Evolutionary conservation across 1,284 basidiomycete species (phyloP), one percentile per base, ranked within the genome.

Genomic region (Marasmius oreades): DNA sequence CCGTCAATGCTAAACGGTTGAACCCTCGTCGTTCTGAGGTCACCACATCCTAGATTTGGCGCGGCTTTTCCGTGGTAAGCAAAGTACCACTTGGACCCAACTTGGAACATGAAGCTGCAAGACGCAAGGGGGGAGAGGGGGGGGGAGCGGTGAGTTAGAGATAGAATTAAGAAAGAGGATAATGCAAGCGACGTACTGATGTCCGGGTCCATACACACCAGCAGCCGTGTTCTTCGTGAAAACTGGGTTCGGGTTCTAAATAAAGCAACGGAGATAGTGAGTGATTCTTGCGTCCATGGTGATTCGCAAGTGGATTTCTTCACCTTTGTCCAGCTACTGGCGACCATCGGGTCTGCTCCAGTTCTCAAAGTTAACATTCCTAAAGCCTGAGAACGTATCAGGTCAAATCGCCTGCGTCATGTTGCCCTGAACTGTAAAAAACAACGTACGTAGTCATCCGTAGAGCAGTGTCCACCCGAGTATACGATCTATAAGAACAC

Each of bases 101-200:
- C 58, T 45, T 63, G 60, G 56, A 63, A 63, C 62, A 63, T 63
- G 52, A 63, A 63, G 47, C 62, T 63, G 28, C 10, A 36, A 28
- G 33, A 23, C 20, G 12, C 10, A 18, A 33, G 16, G 16, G 31
- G 22, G 24, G n/a, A 51, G 4, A 16, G 8, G 1, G 8, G 26
- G 14, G 37, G 34, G 45, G n/a, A 14, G 18, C n/a, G 20, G 16
- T 12, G 20, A 10, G n/a, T n/a, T 24, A 11, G 34, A 52, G 16
- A 31, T 31, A 31, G 4, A 5, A 31, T 31, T 31, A 31, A 31
- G 28, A 4, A 4, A 5, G 28, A 10, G 5, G 5, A 10, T 4
- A 31, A 31, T 10, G 10, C 10, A 33, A 11, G n/a, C 5, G 31
- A 57, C 59, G 46, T 50, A 63, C 62, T 63, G 62, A 28, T 63